Conservation (phyloP, 2,329 filamentous ascomycete species). For the Colletotrichum sp. region DNA sequence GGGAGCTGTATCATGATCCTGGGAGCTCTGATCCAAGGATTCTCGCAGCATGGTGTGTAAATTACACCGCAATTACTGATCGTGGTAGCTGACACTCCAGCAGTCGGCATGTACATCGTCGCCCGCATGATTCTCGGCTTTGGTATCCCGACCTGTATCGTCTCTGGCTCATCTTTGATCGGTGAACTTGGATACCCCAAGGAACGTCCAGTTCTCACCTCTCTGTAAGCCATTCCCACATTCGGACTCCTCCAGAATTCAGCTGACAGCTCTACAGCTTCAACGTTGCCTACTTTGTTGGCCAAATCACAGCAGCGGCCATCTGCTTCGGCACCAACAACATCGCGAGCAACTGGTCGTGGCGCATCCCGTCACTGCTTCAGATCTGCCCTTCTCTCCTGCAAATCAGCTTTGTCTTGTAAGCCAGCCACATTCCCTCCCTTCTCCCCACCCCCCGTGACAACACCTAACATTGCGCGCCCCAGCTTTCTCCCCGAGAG, state of each 20-base stretch:
- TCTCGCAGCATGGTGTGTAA: conserved; percentile 47
- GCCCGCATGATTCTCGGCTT: conserved; percentile 65
- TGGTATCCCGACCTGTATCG: conserved; percentile 64
- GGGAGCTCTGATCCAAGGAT: conserved; percentile 60
- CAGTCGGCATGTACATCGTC: conserved; percentile 60
- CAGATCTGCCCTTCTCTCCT: conserved; percentile 49
- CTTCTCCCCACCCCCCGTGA: too few relatives aligned
- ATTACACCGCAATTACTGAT: not conserved
- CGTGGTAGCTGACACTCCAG: not conserved
- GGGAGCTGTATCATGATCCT: conserved; percentile 59
- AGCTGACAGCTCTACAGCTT: conserved; percentile 36
- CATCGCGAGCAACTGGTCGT: conserved; percentile 42
- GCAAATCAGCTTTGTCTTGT: conserved; percentile 45
- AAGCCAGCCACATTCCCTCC: conserved; percentile 48
- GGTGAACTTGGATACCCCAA: conserved; percentile 66
- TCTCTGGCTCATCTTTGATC: conserved; percentile 62
- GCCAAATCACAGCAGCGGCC: conserved; percentile 50
- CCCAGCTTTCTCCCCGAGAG: conserved; percentile 33
- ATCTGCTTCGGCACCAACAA: conserved; percentile 55
- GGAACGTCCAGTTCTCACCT: conserved; percentile 63
- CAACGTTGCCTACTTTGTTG: conserved; percentile 63
- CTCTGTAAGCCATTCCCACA: conserved; percentile 35
- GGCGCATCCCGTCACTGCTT: conserved; percentile 51
- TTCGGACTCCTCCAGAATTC: too few relatives aligned
- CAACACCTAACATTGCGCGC: not conserved